Percentiles rank a stretch among this genome's conserved stretches.
Evolutionary conservation across 192 early-diverging fungal genomes (phyloP).

Genomic region (Gigaspora rosea): DNA sequence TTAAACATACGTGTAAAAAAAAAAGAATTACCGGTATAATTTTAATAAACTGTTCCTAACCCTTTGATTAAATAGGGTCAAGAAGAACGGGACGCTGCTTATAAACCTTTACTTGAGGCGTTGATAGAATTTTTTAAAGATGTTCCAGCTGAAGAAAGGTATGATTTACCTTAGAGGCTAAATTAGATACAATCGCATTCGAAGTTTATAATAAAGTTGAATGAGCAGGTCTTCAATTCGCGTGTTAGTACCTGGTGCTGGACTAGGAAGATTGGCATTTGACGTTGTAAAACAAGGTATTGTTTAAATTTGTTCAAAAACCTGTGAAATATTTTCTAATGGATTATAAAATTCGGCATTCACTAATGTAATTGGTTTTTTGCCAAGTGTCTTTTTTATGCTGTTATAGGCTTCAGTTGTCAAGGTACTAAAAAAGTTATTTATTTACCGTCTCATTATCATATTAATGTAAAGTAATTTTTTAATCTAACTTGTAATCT

Average conservation of each 20-base stretch:
- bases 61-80: constrained; percentile 54
- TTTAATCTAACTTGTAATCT: background rate
- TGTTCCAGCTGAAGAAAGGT: constrained; percentile 55
- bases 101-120: constrained; percentile 76
- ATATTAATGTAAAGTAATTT: too few relatives aligned
- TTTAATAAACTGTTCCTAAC: background rate
- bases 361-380: too few relatives aligned
- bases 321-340: too few relatives aligned
- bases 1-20: background rate
- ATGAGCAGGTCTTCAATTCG: constrained; percentile 55
- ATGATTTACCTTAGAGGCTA: background rate
- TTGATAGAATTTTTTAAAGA: constrained; percentile 62
- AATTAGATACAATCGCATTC: background rate
- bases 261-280: constrained; percentile 89
- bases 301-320: background rate
- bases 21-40: background rate
- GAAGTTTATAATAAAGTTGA: background rate
- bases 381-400: background rate
- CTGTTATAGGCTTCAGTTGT: constrained; percentile 62
- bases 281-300: constrained; percentile 79
- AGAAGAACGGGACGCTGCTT: constrained; percentile 76
- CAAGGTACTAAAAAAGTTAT: constrained; percentile 55
- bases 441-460: too few relatives aligned
- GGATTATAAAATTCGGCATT: too few relatives aligned
- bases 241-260: constrained; percentile 94